Conservation (phyloP, 1,284 basidiomycete genomes). For the Pseudozyma sp. region DNA sequence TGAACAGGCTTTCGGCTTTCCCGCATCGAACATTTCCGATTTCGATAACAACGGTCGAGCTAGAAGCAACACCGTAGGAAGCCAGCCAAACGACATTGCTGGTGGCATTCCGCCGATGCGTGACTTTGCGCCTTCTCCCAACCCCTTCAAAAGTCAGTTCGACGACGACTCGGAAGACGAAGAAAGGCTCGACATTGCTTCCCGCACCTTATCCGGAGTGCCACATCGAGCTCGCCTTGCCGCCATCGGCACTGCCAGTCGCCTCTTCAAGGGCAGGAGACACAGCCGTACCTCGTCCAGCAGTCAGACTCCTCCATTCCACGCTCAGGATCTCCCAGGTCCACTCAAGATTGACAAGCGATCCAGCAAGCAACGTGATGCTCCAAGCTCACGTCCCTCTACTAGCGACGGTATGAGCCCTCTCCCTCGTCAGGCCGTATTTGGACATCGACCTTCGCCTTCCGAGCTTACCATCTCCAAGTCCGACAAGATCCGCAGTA, state of each 20-base stretch:
- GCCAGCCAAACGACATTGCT: not conserved
- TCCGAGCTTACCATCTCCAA: slow-evolving; percentile 14
- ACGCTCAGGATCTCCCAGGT: not conserved
- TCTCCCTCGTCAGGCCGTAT: slow-evolving; percentile 22
- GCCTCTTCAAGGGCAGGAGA: slow-evolving; percentile 31
- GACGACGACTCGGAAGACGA: slow-evolving; percentile 52
- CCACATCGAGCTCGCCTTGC: slow-evolving; percentile 31
- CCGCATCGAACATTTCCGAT: too few relatives aligned
- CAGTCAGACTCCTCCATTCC: not conserved
- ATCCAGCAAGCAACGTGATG: not conserved
- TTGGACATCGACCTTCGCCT: slow-evolving; percentile 28
- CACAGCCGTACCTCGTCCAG: slow-evolving; percentile 19
- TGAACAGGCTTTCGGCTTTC: not conserved
- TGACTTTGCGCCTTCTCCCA: not conserved
- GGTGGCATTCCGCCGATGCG: not conserved
- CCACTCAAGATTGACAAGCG: slow-evolving; percentile 3
- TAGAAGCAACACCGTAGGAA: slow-evolving; percentile 19
- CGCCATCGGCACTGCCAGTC: slow-evolving; percentile 35
- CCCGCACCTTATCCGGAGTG: slow-evolving; percentile 4
- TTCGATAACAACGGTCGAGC: not conserved
- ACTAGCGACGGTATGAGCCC: slow-evolving; percentile 25
- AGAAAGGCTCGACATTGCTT: slow-evolving; percentile 15
- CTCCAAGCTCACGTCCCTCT: not conserved
- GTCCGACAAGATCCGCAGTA: not conserved
- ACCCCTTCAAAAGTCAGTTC: slow-evolving; percentile 33